phyloP scores from a whole-genome alignment of 345 rosid genomes.

The Euphorbia peplus region DNA sequence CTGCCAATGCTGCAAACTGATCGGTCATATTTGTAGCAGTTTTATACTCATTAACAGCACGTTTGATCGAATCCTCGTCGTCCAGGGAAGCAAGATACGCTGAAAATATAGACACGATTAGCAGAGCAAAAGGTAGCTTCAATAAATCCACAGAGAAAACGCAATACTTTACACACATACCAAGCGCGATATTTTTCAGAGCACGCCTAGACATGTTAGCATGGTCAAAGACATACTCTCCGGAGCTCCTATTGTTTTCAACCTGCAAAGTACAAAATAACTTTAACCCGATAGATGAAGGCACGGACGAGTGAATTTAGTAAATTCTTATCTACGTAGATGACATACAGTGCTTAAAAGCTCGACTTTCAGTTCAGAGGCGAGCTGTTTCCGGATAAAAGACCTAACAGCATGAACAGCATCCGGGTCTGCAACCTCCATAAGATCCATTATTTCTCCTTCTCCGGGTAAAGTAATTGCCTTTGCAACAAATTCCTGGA shows the following conservation, averaged over 20 bases:
- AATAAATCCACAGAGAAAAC: conserved; percentile 2
- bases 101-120: conserved; percentile 22
- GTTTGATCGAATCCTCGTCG: conserved; percentile 48
- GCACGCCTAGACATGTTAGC: conserved; percentile 82
- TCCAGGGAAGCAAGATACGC: conserved; percentile 89
- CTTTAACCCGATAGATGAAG: background rate
- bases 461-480: conserved; percentile 91
- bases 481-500: conserved; percentile 86
- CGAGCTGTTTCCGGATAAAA: conserved; percentile 85
- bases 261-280: conserved; percentile 42
- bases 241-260: conserved; percentile 68
- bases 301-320: background rate
- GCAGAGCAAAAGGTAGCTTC: background rate
- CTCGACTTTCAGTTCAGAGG: conserved; percentile 76
- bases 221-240: conserved; percentile 75
- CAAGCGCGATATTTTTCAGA: conserved; percentile 77
- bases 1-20: conserved; percentile 87
- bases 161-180: conserved; percentile 41
- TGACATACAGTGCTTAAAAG: conserved; percentile 57
- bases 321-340: background rate
- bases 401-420: conserved; percentile 90
- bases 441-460: conserved; percentile 99
- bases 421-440: conserved; percentile 97
- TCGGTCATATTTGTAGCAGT: conserved; percentile 90
- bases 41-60: conserved; percentile 68